phyloP scores from a whole-genome alignment of 495 filamentous ascomycete genomes.

The Hyphodiscus hymeniophilus region DNA sequence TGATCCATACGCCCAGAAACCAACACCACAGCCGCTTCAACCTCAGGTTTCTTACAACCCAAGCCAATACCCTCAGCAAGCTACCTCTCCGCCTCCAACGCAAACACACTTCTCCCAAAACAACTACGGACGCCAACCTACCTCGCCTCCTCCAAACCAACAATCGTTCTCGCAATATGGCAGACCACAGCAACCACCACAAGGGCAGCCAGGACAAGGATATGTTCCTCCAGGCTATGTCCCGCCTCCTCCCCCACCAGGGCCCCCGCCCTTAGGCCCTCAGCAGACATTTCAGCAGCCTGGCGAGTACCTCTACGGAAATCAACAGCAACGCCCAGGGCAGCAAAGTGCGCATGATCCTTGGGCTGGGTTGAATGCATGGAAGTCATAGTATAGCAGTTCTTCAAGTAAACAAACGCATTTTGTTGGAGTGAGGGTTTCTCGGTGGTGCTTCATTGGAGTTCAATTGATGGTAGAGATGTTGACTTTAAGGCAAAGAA shows the following conservation, averaged over 20 bases:
- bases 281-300: slow-evolving; percentile 58
- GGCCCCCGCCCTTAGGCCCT: slow-evolving; percentile 64
- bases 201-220: slow-evolving; percentile 31
- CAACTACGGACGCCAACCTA: slow-evolving; percentile 20
- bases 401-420: not conserved
- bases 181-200: slow-evolving; percentile 26
- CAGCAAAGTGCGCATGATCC: slow-evolving; percentile 48
- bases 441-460: too few species aligned
- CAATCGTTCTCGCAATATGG: slow-evolving; percentile 31
- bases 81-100: slow-evolving; percentile 83
- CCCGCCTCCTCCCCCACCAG: slow-evolving; percentile 83
- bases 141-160: slow-evolving; percentile 47
- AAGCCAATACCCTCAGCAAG: slow-evolving; percentile 47
- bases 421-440: not conserved
- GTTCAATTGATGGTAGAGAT: too few species aligned
- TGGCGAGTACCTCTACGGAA: slow-evolving; percentile 23
- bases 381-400: slow-evolving; percentile 51
- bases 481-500: too few species aligned
- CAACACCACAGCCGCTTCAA: slow-evolving; percentile 13
- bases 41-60: slow-evolving; percentile 26
- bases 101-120: slow-evolving; percentile 60
- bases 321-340: slow-evolving; percentile 27
- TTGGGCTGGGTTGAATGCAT: slow-evolving; percentile 80
- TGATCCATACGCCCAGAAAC: slow-evolving; percentile 12
- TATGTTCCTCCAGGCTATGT: slow-evolving; percentile 73